Evolutionary conservation across 768 basidiomycete species (phyloP), one percentile per base, ranked within the genome.

Genomic region (Tricholoma flavovirens): DNA sequence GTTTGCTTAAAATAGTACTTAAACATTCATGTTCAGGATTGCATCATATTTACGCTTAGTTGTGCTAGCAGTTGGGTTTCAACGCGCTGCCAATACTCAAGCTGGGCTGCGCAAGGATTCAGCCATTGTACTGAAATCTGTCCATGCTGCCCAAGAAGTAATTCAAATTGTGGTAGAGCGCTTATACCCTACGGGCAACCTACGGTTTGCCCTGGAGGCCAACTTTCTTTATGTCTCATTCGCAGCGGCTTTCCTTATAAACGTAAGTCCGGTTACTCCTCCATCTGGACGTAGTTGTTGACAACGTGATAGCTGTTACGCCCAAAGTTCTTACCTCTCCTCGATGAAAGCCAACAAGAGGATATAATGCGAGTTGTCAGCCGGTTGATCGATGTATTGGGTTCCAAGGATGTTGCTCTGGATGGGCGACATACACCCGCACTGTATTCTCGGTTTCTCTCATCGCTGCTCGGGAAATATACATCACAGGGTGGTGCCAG

Each of bases 221-320:
- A 71, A 75, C 58, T 79, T 79, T 56, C 68, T 80, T 11, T 79
- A 76, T 56, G 74, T 82, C 10, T 75, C 83, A 5, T 86, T 83
- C 61, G 83, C 83, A 8, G 76, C 82, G 2, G 82, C 82, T 2
- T 83, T 83, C 62, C 69, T 86, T 21, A 71, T 84, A 51, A 83
- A 84, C 67, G 83, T 85, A 62, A 60, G 77, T 36, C 8, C 21
- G 52, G 17, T 32, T 54, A 22, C n/a, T 6, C 52, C 45, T 21
- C 38, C 40, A 11, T 42, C 22, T 17, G 51, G 14, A 11, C 45
- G 43, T 46, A 35, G 54, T 29, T 53, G 55, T 22, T 43, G 32
- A 55, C 22, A 22, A 35, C 49, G 32, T 53, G 26, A 48, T 56
- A 83, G 81, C 68, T 83, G 33, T 67, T 83, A 40, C 77, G 82